These are phyloP conservation scores for Plectosphaerella plurivora DNA, from an alignment of 2,329 filamentous ascomycete genomes.

Conservation along the genomic window DNA sequence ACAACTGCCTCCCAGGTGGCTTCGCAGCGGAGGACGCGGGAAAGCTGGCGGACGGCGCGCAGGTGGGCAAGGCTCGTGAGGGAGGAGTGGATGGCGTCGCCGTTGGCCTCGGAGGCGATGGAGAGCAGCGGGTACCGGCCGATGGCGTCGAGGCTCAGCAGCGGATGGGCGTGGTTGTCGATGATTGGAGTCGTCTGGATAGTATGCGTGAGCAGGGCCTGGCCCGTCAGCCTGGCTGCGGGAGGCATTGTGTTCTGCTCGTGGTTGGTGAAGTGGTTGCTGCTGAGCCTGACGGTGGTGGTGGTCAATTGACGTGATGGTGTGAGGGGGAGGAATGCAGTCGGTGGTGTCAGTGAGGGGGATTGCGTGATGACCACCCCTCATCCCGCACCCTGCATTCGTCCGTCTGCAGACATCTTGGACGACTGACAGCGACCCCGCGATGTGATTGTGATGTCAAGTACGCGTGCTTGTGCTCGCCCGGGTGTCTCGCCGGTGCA, in stretches of 20 bases:
- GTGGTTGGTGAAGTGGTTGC: not conserved
- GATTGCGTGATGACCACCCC: too few relatives aligned
- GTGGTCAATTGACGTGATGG: not conserved
- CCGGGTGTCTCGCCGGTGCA: too few relatives aligned
- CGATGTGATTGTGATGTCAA: too few relatives aligned
- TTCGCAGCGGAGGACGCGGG: slow-evolving; percentile 58
- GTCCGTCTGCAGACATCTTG: too few relatives aligned
- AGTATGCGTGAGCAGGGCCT: slow-evolving; percentile 24
- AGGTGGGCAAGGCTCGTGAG: slow-evolving; percentile 63
- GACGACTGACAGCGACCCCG: too few relatives aligned
- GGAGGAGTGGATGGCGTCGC: slow-evolving; percentile 59
- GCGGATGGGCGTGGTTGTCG: slow-evolving; percentile 69
- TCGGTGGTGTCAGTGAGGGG: too few relatives aligned
- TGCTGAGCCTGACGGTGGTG: not conserved
- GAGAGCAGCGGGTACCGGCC: slow-evolving; percentile 46
- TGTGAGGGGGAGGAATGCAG: too few relatives aligned
- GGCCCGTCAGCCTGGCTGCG: slow-evolving; percentile 11
- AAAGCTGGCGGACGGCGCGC: slow-evolving; percentile 65
- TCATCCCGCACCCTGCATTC: too few relatives aligned
- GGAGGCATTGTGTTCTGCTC: slow-evolving; percentile 7
- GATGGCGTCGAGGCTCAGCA: slow-evolving; percentile 49
- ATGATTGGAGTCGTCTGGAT: slow-evolving; percentile 59
- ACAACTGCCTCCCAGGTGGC: slow-evolving; percentile 55
- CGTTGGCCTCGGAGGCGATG: slow-evolving; percentile 70
- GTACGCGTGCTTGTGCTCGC: too few relatives aligned